phyloP scores from a whole-genome alignment of 2,329 filamentous ascomycete species.

The Phialophora chinensis region DNA sequence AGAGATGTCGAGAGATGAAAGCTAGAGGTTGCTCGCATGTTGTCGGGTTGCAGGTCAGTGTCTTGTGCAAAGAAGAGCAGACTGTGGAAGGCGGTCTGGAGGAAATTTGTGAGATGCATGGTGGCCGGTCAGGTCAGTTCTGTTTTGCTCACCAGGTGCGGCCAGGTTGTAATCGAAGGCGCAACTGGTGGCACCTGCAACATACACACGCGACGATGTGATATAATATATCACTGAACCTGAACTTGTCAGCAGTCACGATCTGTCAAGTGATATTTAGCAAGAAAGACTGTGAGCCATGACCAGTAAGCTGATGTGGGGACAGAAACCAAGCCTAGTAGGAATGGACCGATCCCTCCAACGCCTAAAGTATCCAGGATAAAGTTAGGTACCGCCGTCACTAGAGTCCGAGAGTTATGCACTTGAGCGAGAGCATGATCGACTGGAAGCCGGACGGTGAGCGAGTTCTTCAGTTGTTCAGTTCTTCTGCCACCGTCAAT shows the following conservation, averaged over 20 bases:
- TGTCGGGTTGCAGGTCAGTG: background rate
- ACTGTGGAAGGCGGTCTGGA: slow-evolving; percentile 7
- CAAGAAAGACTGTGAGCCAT: slow-evolving; percentile 3
- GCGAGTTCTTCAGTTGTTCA: background rate
- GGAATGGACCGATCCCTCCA: background rate
- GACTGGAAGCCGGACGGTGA: background rate
- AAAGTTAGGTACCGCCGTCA: background rate
- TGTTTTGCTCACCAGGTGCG: background rate
- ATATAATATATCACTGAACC: background rate
- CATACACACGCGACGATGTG: background rate
- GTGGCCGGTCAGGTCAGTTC: background rate
- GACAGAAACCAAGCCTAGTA: background rate
- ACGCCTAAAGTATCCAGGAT: background rate
- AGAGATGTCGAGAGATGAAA: slow-evolving; percentile 12
- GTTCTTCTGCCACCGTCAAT: background rate
- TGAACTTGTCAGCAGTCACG: background rate
- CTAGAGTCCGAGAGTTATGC: background rate
- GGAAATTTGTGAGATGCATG: slow-evolving; percentile 13
- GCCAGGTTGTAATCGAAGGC: background rate
- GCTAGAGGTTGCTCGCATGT: slow-evolving; percentile 6
- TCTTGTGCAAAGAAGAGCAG: slow-evolving; percentile 9
- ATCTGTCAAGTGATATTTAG: slow-evolving; percentile 1
- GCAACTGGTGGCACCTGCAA: background rate
- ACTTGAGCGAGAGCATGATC: background rate
- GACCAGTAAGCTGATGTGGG: slow-evolving; percentile 15